Base-by-base conservation (phyloP, 192 early-diverging fungal genomes). In the Lobosporangium transversale region DNA sequence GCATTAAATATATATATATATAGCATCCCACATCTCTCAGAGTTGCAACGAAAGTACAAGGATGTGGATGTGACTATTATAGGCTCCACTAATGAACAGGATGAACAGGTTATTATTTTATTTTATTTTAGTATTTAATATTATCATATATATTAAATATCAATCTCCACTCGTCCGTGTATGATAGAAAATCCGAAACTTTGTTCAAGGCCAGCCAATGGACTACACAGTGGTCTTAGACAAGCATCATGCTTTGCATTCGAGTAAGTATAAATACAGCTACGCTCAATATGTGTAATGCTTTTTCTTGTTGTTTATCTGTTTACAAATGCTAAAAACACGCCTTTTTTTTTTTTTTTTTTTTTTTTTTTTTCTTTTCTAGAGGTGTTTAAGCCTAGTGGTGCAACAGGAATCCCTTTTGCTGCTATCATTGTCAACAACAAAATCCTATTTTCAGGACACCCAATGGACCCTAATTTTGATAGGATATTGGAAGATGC, bases 171-270 rank as follows among this genome's bases (percentile, higher is more conserved):
- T n/a, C n/a, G n/a, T n/a, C n/a, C n/a, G n/a, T n/a, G n/a, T n/a
- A n/a, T n/a, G n/a, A n/a, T 79, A 83, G 73, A 80, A 84, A 76
- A 80, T 86, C 27, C 66, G 69, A 35, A 66, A 70, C 6, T 88
- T 86, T 54, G 83, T 84, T 24, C 51, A 76, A 66, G 74, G 79
- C 42, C 58, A 62, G n/a, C 53, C 59, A 21, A 84, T 88, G 83
- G 80, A 82, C n/a, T 86, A 88, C 63, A 70, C 78, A 0, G 85
- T 88, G 14, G 87, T 84, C 11, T 62, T 88, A 24, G 87, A 88
- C 56, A 63, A 61, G 42, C 63, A 80, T 10, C 58, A 54, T 12
- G 62, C 71, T 1, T 58, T 76, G 53, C 20, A 61, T 36, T 62
- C 73, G 15, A 65, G 70, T 75, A 58, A 45, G 42, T 61, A 31